These are phyloP conservation scores for Globisporangium uncinulatum DNA, from an alignment of 352 stramenopile genomes.

Conservation along the genomic window DNA sequence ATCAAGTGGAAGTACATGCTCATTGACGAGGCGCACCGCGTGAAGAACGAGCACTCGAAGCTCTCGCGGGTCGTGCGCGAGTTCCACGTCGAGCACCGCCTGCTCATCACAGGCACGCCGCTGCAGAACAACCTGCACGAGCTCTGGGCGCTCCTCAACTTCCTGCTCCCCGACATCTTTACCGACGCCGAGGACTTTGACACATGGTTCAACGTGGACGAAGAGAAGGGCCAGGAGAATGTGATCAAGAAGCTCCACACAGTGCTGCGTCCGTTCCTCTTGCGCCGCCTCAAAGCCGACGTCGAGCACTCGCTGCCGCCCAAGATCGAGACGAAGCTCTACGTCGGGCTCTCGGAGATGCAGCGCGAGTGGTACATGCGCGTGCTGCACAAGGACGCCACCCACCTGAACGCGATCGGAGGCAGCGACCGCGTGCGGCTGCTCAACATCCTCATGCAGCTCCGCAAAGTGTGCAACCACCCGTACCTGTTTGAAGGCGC, in stretches of 20 bases:
- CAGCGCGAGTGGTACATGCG: constrained; percentile 99
- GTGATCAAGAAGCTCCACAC: constrained; percentile 97
- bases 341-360: constrained; percentile 96
- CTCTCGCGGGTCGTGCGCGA: constrained; percentile 80
- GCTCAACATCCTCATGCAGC: constrained; percentile 98
- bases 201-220: constrained; percentile 98
- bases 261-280: constrained; percentile 96
- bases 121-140: constrained; percentile 99
- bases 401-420: constrained; percentile 96
- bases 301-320: constrained; percentile 96
- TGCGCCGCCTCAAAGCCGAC: constrained; percentile 97
- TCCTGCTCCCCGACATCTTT: constrained; percentile 94
- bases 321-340: constrained; percentile 99
- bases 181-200: constrained; percentile 97
- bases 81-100: constrained; percentile 93
- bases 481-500: constrained; percentile 99
- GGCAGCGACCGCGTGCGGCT: constrained; percentile 93
- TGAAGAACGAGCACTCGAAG: constrained; percentile 97
- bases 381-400: constrained; percentile 93
- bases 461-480: constrained; percentile 99
- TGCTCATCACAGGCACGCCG: constrained; percentile 96
- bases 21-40: constrained; percentile 98
- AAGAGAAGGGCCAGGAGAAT: constrained; percentile 94
- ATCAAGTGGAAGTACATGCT: constrained; percentile 97
- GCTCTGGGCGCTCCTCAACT: constrained; percentile 99